A percentile compares a stretch with the other conserved stretches of the same genome.
phyloP scores from a whole-genome alignment of 768 basidiomycete genomes.

The Mycena vulgaris region DNA sequence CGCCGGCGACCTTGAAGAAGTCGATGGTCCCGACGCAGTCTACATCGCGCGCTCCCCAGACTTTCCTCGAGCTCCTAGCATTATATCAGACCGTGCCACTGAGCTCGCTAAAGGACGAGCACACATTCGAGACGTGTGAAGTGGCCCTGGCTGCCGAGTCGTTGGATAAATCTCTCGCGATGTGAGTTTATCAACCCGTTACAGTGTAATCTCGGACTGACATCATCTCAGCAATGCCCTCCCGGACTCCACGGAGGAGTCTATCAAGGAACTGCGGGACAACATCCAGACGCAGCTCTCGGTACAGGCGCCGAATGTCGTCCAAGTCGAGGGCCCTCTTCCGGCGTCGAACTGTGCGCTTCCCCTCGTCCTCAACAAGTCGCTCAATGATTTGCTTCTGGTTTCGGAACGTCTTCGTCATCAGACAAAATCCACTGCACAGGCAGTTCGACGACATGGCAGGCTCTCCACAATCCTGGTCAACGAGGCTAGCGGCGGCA shows the following conservation, averaged over 20 bases:
- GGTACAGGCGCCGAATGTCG: neutral
- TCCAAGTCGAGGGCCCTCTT: no score
- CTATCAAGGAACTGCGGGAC: neutral
- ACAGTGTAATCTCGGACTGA: no score
- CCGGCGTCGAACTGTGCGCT: neutral
- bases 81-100: neutral
- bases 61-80: neutral
- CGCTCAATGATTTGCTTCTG: constrained; percentile 2
- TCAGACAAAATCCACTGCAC: constrained; percentile 29
- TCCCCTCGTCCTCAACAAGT: neutral
- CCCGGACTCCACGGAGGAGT: constrained; percentile 27
- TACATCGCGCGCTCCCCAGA: neutral
- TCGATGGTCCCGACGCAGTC: neutral
- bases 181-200: no score
- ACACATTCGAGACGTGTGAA: constrained; percentile 35
- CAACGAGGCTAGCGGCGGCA: neutral
- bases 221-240: constrained; percentile 7
- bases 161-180: constrained; percentile 19
- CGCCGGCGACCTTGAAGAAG: neutral
- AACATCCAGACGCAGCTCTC: constrained; percentile 3
- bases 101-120: constrained; percentile 8
- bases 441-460: constrained; percentile 35
- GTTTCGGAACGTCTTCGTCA: constrained; percentile 23
- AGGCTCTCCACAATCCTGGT: constrained; percentile 5
- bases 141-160: constrained; percentile 38